Conservation (phyloP, 2,329 filamentous ascomycete genomes). For the Colletotrichum sp. region DNA sequence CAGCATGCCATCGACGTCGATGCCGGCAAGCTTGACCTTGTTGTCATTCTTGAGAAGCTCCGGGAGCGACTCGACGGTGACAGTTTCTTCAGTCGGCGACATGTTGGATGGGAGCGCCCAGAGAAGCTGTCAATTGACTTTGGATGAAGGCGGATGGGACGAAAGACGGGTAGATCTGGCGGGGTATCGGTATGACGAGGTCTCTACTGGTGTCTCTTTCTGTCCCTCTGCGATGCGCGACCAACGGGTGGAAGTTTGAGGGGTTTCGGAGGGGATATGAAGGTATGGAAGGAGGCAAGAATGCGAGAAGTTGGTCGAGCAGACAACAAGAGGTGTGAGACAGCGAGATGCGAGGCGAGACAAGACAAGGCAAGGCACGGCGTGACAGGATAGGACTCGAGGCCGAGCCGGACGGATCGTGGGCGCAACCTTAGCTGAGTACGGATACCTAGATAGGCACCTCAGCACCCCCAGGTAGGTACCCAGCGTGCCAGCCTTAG, state of each 20-base stretch:
- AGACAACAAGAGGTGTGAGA: background rate
- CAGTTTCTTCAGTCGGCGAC: conserved; percentile 20
- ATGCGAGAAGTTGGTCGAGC: background rate
- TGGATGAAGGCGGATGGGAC: conserved; percentile 9
- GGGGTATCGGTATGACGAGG: background rate
- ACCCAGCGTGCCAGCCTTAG: background rate
- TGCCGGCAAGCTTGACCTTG: conserved; percentile 85
- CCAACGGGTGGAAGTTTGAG: background rate
- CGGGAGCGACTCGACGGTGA: conserved; percentile 71
- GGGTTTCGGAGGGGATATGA: background rate
- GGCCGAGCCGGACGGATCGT: background rate
- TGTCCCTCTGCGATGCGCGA: background rate
- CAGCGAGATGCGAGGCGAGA: background rate
- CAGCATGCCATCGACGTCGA: conserved; percentile 86
- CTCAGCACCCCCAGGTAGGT: background rate
- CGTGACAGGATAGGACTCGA: background rate
- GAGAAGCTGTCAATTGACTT: conserved; percentile 14
- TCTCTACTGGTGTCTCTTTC: background rate
- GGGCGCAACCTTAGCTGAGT: background rate
- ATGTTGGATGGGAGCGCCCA: conserved; percentile 25
- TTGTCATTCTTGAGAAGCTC: conserved; percentile 72
- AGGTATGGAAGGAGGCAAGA: background rate
- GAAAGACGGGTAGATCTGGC: background rate
- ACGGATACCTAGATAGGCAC: background rate
- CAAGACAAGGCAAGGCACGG: background rate